Conservation (phyloP, 495 filamentous ascomycete genomes). For the Trichoderma asperelloides region DNA sequence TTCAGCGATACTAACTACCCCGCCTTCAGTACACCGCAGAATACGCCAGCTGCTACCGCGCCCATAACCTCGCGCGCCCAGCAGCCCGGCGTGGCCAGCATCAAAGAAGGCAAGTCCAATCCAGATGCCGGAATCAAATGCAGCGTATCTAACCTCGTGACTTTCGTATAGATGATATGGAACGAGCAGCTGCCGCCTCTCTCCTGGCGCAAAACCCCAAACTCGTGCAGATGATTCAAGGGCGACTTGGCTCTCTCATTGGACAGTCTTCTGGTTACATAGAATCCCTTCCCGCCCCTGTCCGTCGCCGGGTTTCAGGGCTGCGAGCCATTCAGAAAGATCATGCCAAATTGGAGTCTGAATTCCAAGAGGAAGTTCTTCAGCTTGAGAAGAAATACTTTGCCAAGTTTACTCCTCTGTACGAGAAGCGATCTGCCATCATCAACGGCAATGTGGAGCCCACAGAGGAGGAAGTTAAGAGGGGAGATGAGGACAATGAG, state of each 20-base stretch:
- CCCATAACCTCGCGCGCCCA: slow-evolving; percentile 97
- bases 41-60: slow-evolving; percentile 87
- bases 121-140: slow-evolving; percentile 12
- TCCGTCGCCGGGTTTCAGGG: slow-evolving; percentile 87
- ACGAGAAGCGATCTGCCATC: slow-evolving; percentile 88
- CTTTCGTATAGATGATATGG: slow-evolving; percentile 65
- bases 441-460: slow-evolving; percentile 85
- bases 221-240: slow-evolving; percentile 93
- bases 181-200: slow-evolving; percentile 75
- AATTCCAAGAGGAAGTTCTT: slow-evolving; percentile 96
- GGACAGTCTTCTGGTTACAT: slow-evolving; percentile 96
- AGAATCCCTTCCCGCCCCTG: slow-evolving; percentile 79
- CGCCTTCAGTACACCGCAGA: slow-evolving; percentile 74
- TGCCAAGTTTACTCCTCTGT: slow-evolving; percentile 94
- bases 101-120: slow-evolving; percentile 81
- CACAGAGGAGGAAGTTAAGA: slow-evolving; percentile 72
- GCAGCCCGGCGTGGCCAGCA: slow-evolving; percentile 87
- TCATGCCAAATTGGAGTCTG: slow-evolving; percentile 92
- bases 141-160: slow-evolving; percentile 7
- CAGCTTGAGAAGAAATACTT: slow-evolving; percentile 99
- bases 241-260: slow-evolving; percentile 85
- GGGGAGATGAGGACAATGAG: slow-evolving; percentile 71
- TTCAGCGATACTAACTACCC: slow-evolving; percentile 21
- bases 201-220: slow-evolving; percentile 91
- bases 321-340: slow-evolving; percentile 98